These are phyloP conservation scores for Tephrocybe sp. DNA, from an alignment of 768 basidiomycete species.

Conservation along the genomic window DNA sequence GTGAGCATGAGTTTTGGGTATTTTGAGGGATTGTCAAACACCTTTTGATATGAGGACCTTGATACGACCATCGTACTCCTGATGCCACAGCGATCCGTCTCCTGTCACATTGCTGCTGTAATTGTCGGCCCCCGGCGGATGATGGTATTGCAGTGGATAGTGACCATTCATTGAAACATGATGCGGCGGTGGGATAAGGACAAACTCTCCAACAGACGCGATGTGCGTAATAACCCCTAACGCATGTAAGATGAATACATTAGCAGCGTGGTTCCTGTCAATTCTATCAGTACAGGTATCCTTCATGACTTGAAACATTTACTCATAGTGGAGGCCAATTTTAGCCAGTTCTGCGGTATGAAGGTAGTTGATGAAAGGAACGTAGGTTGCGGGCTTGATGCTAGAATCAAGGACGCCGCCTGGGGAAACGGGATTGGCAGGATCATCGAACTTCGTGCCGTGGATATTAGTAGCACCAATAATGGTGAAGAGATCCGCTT, in stretches of 20 bases:
- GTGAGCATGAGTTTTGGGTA: no score
- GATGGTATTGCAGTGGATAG: constrained; percentile 20
- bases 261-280: constrained; percentile 84
- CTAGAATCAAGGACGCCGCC: constrained; percentile 42
- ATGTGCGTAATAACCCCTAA: constrained; percentile 97
- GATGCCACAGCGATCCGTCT: constrained; percentile 80
- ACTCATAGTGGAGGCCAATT: constrained; percentile 69
- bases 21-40: no score
- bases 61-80: constrained; percentile 85
- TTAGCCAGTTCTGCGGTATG: constrained; percentile 51
- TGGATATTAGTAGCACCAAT: constrained; percentile 58
- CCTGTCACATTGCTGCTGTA: constrained; percentile 46
- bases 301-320: constrained; percentile 2
- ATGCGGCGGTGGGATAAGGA: constrained; percentile 75
- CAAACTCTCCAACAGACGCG: constrained; percentile 94
- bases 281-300: background rate
- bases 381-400: constrained; percentile 53
- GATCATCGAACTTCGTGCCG: constrained; percentile 50
- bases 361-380: constrained; percentile 53
- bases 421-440: constrained; percentile 47
- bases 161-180: constrained; percentile 25
- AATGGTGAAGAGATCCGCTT: constrained; percentile 60
- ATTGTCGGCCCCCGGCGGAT: constrained; percentile 30
- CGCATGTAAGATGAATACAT: constrained; percentile 94
- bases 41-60: constrained; percentile 90